Base-by-base conservation (phyloP, 352 stramenopile genomes). In the Globisporangium paddicum region DNA sequence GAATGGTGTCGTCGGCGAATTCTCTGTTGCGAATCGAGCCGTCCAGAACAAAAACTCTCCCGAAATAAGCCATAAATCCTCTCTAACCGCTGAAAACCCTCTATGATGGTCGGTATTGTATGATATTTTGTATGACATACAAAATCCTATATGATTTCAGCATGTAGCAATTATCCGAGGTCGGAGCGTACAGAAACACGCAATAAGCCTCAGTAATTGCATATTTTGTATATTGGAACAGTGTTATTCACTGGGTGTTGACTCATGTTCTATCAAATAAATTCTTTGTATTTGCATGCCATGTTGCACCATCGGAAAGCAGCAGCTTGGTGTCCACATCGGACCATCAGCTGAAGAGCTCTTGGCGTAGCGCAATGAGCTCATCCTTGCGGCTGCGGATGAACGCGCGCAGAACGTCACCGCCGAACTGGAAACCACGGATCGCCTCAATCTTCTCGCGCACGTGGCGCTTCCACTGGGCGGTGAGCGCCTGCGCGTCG, bases 381-480 rank as follows among this genome's bases (percentile, higher is more conserved):
- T 86, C 78, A 44, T 90, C 69, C 35, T 77, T 77, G 46, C 73
- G 71, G 48, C 76, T 61, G 45, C 71, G 79, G 53, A 90, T 90
- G 48, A 87, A 76, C 6, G 42, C 60, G 38, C 81, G 78, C 28
- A 90, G 60, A 19, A 79, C 68, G 6, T 83, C 60, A 23, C 81
- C 77, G 18, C 81, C 81, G 23, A 90, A 34, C 37, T 80, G 60
- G 56, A 87, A 89, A 61, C 76, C 81, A 49, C 70, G 77, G 26
- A 89, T 80, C 30, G 58, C 61, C 16, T 68, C 58, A 30, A 89
- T 60, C 26, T 68, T 70, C 53, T 87, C 75, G 14, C 64, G 65
- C 52, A 90, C 77, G 3, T 55, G 58, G 11, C 45, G 58, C 23
- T 61, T 68, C 81, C 81, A 90, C 57, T 79, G 58, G 41, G 28